These are phyloP conservation scores for Stagonosporopsis tanaceti DNA, from an alignment of 2,329 filamentous ascomycete genomes.

Conservation along the genomic window DNA sequence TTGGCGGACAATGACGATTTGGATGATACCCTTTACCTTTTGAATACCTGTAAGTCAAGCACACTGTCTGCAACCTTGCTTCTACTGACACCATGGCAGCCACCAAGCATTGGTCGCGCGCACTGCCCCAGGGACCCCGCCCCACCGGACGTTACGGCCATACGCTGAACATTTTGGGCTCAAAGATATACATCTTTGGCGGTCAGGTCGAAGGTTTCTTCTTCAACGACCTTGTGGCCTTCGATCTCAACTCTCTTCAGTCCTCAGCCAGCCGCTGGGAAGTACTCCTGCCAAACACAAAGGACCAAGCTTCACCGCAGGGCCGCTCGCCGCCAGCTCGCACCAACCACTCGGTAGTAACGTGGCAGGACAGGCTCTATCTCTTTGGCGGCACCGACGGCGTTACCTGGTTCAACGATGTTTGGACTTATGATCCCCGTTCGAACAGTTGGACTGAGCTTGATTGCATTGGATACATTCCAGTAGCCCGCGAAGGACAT, in stretches of 20 bases:
- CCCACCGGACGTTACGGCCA: conserved; percentile 95
- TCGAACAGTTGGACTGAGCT: conserved; percentile 85
- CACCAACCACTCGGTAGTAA: conserved; percentile 94
- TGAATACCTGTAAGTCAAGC: conserved; percentile 86
- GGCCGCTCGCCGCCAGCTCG: conserved; percentile 73
- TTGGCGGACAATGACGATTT: conserved; percentile 90
- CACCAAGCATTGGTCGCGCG: conserved; percentile 96
- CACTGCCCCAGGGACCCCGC: conserved; percentile 83
- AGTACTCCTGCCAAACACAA: conserved; percentile 79
- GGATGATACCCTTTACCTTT: conserved; percentile 93
- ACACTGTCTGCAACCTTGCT: not conserved
- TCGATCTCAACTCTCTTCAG: conserved; percentile 94
- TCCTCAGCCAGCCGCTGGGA: conserved; percentile 94
- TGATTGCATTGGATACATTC: conserved; percentile 98
- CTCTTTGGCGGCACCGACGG: conserved; percentile 98
- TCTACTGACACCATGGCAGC: conserved; percentile 63
- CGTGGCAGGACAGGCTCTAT: conserved; percentile 91
- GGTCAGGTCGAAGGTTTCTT: conserved; percentile 97
- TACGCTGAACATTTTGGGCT: conserved; percentile 93
- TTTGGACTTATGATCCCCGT: conserved; percentile 92
- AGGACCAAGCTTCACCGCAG: conserved; percentile 58
- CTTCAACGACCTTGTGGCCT: conserved; percentile 95
- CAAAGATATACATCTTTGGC: conserved; percentile 97
- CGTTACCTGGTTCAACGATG: conserved; percentile 97
- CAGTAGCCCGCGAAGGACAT: conserved; percentile 90